Evolutionary conservation across 2,329 filamentous ascomycete species (phyloP), one percentile per base, ranked within the genome.

Genomic region (Colletotrichum shisoi): DNA sequence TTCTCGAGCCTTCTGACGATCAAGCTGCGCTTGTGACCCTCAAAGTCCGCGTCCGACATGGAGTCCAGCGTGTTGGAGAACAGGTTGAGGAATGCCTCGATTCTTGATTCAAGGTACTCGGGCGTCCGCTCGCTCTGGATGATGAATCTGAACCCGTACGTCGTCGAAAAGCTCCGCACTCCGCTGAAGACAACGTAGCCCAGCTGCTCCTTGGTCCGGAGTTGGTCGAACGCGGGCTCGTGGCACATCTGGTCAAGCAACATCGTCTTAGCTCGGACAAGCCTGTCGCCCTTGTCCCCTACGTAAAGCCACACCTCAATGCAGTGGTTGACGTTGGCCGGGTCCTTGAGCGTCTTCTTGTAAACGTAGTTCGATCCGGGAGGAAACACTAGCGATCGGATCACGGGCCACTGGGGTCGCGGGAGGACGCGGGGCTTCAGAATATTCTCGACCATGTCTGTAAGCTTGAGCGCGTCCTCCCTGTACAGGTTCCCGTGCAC

Each of bases 151-250:
- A 95, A 95, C 1, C 92, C 92, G 73, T 92, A 90, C 0, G 91
- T 94, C 0, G 91, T 93, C n/a, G 88, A 81, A 62, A 91, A 87
- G 59, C 86, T 85, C 45, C 90, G 84, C 12, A 88, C 84, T 34
- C 93, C 92, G 56, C 91, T 94, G 79, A 94, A 97, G 0, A 99
- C 94, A 60, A 99, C 92, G 73, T 99, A 99, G 13, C 95, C 95
- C 7, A 99, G 89, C 79, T 99, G 94, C 77, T 99, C 94, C 79
- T 98, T 97, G 49, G 95, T 98, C 57, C 95, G 88, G 8, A 99
- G 84, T 77, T 96, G 93, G 78, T 99, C 93, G 75, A 98, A 99
- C 9, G 91, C 91, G 4, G 94, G 94, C 79, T 99, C 95, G 63
- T 96, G 91, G 0, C 93, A 89, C 80, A 99, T 91, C 78, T 98